These are phyloP conservation scores for Anaeromyces robustus DNA, from an alignment of 192 early-diverging fungal species.

Conservation along the genomic window DNA sequence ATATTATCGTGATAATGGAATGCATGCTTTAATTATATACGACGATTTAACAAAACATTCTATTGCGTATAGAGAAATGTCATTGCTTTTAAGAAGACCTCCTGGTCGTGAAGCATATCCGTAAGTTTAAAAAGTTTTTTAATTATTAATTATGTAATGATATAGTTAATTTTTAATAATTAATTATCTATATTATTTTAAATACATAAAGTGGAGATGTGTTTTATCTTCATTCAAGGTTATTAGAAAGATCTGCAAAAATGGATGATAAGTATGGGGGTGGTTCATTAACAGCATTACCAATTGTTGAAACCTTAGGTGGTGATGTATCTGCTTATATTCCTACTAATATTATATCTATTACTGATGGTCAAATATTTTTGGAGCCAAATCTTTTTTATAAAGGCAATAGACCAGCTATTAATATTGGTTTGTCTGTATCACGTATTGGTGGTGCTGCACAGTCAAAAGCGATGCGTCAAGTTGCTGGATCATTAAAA, in stretches of 20 bases:
- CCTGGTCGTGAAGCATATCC: conserved; percentile 99
- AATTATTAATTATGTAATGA: conserved; percentile 1
- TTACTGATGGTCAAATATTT: conserved; percentile 99
- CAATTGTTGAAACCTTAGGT: conserved; percentile 99
- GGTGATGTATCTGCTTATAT: conserved; percentile 99
- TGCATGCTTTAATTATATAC: conserved; percentile 97
- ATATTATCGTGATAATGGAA: conserved; percentile 98
- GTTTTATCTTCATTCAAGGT: conserved; percentile 98
- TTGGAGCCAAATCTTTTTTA: conserved; percentile 99
- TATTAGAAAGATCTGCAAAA: conserved; percentile 98
- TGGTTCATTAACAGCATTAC: conserved; percentile 96
- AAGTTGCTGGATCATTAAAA: conserved; percentile 99
- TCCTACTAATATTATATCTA: conserved; percentile 99
- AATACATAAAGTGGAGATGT: conserved; percentile 63
- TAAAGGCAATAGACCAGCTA: conserved; percentile 96
- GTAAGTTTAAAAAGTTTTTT: conserved; percentile 10
- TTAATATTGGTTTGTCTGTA: conserved; percentile 99
- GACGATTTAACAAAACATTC: conserved; percentile 99
- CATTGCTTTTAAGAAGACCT: conserved; percentile 95
- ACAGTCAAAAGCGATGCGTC: conserved; percentile 99
- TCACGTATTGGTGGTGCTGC: conserved; percentile 99
- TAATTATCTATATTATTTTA: not conserved
- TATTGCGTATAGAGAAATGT: conserved; percentile 99
- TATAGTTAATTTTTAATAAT: not conserved
- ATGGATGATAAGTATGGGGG: conserved; percentile 92